Base-by-base conservation (phyloP, 192 early-diverging fungal genomes). In the Coemansia sp. region DNA sequence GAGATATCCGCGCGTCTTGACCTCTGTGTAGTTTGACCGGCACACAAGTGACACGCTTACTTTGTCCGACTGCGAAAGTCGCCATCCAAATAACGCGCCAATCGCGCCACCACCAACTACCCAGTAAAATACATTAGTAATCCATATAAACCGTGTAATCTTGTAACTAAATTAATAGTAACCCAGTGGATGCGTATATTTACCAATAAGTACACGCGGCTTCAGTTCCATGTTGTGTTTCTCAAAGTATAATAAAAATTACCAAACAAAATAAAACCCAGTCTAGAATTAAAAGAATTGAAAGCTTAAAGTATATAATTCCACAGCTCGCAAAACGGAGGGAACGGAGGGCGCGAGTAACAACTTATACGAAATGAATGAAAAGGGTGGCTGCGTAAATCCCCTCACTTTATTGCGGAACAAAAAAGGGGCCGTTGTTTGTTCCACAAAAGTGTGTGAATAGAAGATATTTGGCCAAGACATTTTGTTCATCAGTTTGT, bases 41-140 rank as follows among this genome's bases (percentile, higher is more conserved):
- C 78, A 81, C 1, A 81, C 69, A 1, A 75, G 39, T 1, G 78
- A 75, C 20, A 81, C 78, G 3, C 20, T 29, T 8, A 71, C 58
- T 19, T 62, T 48, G 57, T 64, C 60, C 1, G 64, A 74, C 1
- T 61, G 64, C 37, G 71, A 74, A 11, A 80, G 71, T 14, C 76
- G 62, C 76, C 76, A 79, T 10, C 67, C 76, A 16, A 79, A 69
- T 10, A 79, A 56, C 11, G 71, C 76, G 5, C 76, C 76, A 47
- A 79, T 70, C 18, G 76, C 76, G 24, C 76, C 76, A 35, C 76
- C 76, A 12, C 76, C 76, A 35, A 79, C 75, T 78, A 78, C 39
- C 26, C 26, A 66, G 3, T 35, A 2, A 56, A 18, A 45, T 14
- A 4, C 4, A 1, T 45, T n/a, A 45, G 41, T 14, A 16, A 16